Evolutionary conservation across 257 asterid species (phyloP).

Genomic region (Solanum pennellii): DNA sequence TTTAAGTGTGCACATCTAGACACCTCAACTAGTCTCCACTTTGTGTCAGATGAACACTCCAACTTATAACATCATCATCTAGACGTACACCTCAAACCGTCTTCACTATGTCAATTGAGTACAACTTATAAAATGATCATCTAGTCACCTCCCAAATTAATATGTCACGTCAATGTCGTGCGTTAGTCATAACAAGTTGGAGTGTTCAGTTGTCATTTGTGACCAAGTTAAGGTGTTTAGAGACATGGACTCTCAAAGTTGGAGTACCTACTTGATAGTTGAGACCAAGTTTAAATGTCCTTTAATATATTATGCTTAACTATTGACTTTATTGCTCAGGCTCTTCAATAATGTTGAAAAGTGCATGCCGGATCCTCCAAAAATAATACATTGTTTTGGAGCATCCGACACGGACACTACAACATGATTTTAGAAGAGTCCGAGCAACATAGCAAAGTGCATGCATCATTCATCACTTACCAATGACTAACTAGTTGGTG

Average conservation of each 20-base stretch:
- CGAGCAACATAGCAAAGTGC: background rate
- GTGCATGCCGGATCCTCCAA: background rate
- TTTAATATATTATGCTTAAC: background rate
- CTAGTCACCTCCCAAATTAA: background rate
- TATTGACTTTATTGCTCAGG: background rate
- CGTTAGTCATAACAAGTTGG: too few relatives aligned
- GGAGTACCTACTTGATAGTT: background rate
- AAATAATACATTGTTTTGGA: background rate
- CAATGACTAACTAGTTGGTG: slow-evolving; percentile 76
- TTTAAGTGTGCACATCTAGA: background rate
- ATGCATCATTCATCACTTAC: slow-evolving; percentile 14
- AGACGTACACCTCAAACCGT: background rate
- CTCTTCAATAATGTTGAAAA: background rate
- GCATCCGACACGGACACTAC: background rate
- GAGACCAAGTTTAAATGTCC: background rate
- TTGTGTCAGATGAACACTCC: background rate
- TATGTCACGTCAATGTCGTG: too few relatives aligned
- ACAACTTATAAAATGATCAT: background rate
- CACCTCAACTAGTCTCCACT: fast-evolving
- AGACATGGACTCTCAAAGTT: background rate
- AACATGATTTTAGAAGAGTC: background rate
- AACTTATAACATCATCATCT: background rate
- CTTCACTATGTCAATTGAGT: background rate
- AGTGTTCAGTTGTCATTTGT: background rate
- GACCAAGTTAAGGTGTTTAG: background rate